phyloP scores from a whole-genome alignment of 495 filamentous ascomycete genomes.

The Podospora fimiseda region DNA sequence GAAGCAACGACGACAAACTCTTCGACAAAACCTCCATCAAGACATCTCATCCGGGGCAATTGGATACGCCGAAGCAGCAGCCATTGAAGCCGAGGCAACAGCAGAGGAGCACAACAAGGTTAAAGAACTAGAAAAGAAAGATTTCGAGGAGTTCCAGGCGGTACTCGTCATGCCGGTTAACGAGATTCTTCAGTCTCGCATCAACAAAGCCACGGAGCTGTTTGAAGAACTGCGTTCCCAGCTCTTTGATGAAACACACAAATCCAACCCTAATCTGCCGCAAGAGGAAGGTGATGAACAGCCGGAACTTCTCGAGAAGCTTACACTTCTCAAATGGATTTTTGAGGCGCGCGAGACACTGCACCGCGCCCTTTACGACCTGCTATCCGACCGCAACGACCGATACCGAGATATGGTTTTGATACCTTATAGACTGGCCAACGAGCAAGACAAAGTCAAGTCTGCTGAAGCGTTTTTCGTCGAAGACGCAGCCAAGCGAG shows the following conservation, averaged over 20 bases:
- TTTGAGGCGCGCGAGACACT: slow-evolving; percentile 88
- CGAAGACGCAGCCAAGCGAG: slow-evolving; percentile 65
- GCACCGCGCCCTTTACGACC: slow-evolving; percentile 73
- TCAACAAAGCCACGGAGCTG: slow-evolving; percentile 54
- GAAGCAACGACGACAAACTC: slow-evolving; percentile 36
- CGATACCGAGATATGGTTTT: slow-evolving; percentile 77
- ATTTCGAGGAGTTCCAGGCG: slow-evolving; percentile 72
- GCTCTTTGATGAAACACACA: slow-evolving; percentile 66
- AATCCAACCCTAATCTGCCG: slow-evolving; percentile 67
- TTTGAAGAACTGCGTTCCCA: slow-evolving; percentile 65
- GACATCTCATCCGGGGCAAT: slow-evolving; percentile 70
- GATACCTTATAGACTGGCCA: slow-evolving; percentile 69
- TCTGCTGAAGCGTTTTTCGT: slow-evolving; percentile 76
- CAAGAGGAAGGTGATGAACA: slow-evolving; percentile 95
- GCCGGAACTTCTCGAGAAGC: slow-evolving; percentile 86
- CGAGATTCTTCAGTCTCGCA: slow-evolving; percentile 60
- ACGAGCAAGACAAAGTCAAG: slow-evolving; percentile 56
- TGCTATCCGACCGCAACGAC: slow-evolving; percentile 76
- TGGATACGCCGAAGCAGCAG: slow-evolving; percentile 70
- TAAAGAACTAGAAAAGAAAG: slow-evolving; percentile 57
- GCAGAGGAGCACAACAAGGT: slow-evolving; percentile 55
- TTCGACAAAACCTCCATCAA: slow-evolving; percentile 58
- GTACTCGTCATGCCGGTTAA: slow-evolving; percentile 72
- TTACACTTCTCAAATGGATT: slow-evolving; percentile 94
- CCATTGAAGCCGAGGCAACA: slow-evolving; percentile 60